A percentile compares a stretch with the other conserved stretches of the same genome.
Evolutionary conservation across 1,284 basidiomycete species (phyloP).

Genomic region (Pholiota adiposa): DNA sequence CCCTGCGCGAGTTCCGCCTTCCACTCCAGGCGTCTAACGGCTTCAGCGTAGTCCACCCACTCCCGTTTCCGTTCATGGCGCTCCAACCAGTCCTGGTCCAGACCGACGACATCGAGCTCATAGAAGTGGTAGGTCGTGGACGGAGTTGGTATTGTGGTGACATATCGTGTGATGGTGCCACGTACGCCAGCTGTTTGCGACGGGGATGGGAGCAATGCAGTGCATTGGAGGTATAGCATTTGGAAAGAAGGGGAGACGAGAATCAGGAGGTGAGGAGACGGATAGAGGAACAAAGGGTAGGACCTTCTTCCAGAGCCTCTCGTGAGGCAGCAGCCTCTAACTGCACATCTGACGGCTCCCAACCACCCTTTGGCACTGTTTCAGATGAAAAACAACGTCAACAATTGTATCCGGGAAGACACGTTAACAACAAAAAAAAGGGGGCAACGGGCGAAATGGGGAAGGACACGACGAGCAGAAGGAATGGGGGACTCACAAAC

Average conservation of each 20-base stretch:
- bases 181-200: slow-evolving; percentile 71
- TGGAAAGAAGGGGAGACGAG: slow-evolving; percentile 36
- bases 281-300: slow-evolving; percentile 78
- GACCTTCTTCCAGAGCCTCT: slow-evolving; percentile 92
- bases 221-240: slow-evolving; percentile 31
- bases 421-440: slow-evolving; percentile 13
- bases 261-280: slow-evolving; percentile 72
- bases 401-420: slow-evolving; percentile 3
- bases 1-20: slow-evolving; percentile 79
- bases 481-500: slow-evolving; percentile 68
- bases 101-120: slow-evolving; percentile 76
- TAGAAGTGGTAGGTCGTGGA: slow-evolving; percentile 85
- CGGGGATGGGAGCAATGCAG: slow-evolving; percentile 21
- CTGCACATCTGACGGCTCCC: slow-evolving; percentile 77
- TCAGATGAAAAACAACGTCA: slow-evolving; percentile 16
- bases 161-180: slow-evolving; percentile 76
- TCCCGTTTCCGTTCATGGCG: slow-evolving; percentile 74
- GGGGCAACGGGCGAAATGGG: background rate
- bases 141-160: slow-evolving; percentile 76
- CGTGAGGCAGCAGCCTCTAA: slow-evolving; percentile 84
- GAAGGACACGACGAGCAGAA: slow-evolving; percentile 11
- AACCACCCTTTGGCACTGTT: slow-evolving; percentile 85
- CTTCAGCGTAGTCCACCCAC: slow-evolving; percentile 86
- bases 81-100: slow-evolving; percentile 81
- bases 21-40: slow-evolving; percentile 72